Evolutionary conservation across 1,139 yeast genomes (phyloP).

Genomic region (Magnusiomyces magnusii): DNA sequence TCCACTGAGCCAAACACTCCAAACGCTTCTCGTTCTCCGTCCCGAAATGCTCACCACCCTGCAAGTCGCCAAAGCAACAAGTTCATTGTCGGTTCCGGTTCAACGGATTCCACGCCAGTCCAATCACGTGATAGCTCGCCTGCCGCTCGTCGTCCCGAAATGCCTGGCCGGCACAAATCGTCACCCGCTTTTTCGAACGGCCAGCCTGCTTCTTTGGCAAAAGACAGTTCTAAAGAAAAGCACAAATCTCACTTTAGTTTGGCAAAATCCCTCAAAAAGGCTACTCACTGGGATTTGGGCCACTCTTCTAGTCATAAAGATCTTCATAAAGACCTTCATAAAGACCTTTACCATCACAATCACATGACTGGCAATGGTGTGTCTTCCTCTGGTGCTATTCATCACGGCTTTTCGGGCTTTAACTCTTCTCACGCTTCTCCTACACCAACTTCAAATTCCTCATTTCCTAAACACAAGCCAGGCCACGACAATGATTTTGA

Average conservation of each 20-base stretch:
- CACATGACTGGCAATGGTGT: not conserved
- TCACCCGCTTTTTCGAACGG: conserved; percentile 24
- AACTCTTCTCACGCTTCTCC: not conserved
- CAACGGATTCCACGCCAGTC: conserved; percentile 11
- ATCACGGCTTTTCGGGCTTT: not conserved
- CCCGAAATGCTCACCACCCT: conserved; percentile 9
- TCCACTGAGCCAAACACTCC: not conserved
- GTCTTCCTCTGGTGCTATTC: not conserved
- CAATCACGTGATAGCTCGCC: conserved; percentile 22
- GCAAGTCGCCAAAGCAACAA: conserved; percentile 5
- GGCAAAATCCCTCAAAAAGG: conserved; percentile 15
- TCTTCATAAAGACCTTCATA: not conserved
- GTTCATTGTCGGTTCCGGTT: conserved; percentile 5
- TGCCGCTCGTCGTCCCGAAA: conserved; percentile 19
- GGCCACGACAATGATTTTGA: conserved; percentile 8
- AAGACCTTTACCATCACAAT: not conserved
- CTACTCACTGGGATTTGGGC: conserved; percentile 12
- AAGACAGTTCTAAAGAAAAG: conserved; percentile 7
- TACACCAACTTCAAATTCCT: not conserved
- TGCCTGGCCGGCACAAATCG: not conserved
- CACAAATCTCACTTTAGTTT: conserved; percentile 10
- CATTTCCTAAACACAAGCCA: conserved; percentile 14
- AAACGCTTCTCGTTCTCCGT: conserved; percentile 10
- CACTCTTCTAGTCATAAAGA: not conserved
- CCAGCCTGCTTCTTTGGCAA: conserved; percentile 1